These are phyloP conservation scores for Setaria viridis DNA, from an alignment of 202 grass and related monocot species.

Conservation along the genomic window DNA sequence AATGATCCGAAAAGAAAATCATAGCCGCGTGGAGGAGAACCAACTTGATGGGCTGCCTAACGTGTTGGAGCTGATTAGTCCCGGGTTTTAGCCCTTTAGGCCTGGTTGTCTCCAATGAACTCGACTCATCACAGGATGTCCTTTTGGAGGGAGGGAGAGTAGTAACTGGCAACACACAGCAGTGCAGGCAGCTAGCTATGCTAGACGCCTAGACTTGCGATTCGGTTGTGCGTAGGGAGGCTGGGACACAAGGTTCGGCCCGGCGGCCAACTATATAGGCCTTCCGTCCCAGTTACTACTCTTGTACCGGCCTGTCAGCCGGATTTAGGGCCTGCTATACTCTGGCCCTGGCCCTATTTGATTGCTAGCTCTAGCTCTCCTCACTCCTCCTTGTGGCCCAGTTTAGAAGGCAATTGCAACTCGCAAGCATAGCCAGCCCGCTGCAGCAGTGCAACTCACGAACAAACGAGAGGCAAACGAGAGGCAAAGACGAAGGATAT, in stretches of 20 bases:
- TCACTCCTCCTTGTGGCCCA: background rate
- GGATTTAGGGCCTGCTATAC: background rate
- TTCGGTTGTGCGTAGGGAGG: background rate
- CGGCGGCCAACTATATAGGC: background rate
- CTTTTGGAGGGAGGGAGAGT: too few species aligned
- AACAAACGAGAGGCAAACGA: too few species aligned
- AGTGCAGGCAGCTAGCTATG: too few species aligned
- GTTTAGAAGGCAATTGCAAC: background rate
- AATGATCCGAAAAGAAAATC: background rate
- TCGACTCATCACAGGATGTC: background rate
- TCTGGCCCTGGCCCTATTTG: background rate
- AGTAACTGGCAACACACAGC: too few species aligned
- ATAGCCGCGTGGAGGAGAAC: conserved; percentile 1
- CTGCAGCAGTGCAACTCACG: background rate
- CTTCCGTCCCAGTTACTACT: too few species aligned
- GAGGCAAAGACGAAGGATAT: too few species aligned
- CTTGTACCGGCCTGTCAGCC: background rate
- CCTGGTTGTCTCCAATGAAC: conserved; percentile 4
- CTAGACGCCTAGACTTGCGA: background rate
- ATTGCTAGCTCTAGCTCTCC: too few species aligned
- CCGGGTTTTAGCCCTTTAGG: background rate
- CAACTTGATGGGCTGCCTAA: conserved; percentile 30
- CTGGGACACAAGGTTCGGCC: background rate
- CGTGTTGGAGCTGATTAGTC: background rate
- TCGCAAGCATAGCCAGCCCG: background rate